Base-by-base conservation (phyloP, 1,284 basidiomycete genomes). In the Bjerkandera adusta region DNA sequence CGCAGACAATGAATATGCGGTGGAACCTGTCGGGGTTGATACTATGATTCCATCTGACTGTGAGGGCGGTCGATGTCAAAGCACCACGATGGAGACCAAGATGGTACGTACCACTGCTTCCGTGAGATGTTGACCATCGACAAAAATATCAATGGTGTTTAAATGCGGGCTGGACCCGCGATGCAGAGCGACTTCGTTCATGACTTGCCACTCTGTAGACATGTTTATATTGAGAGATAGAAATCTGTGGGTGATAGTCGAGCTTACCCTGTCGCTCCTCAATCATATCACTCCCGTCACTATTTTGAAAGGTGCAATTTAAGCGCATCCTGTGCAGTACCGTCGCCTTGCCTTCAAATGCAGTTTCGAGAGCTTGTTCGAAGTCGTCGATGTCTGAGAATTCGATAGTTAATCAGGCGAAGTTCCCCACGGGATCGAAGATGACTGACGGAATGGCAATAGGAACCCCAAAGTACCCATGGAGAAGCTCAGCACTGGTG, bases 141-240 rank as follows among this genome's bases (percentile, higher is more conserved):
- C 93, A 64, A 80, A 97, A 7, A 93, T 89, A 61, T 98, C 93
- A 48, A 98, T 93, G 4, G 91, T 92, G 51, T 93, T 94, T 43
- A 98, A 75, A 60, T 97, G 95, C 1, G 94, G 90, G 55, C 89
- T 89, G 21, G 89, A 80, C 4, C 95, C 95, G 18, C 95, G 82
- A 66, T 98, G 96, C 18, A 98, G 72, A 8, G 92, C 85, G 45
- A 98, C 84, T 68, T 98, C 96, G 62, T 98, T 98, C 92, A 98
- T 96, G 27, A 97, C 92, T 67, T 97, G 94, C 82, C 91, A 92
- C 53, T 89, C 93, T 83, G 58, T 30, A 3, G 6, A 26, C 25
- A 3, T 27, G 39, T 8, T 12, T 12, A 22, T 2, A 3, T 5
- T 25, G 18, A 13, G 18, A 26, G 24, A 20, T 11, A 43, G 40